These are phyloP conservation scores for Seiridium cupressi DNA, from an alignment of 2,329 filamentous ascomycete species.

Conservation along the genomic window DNA sequence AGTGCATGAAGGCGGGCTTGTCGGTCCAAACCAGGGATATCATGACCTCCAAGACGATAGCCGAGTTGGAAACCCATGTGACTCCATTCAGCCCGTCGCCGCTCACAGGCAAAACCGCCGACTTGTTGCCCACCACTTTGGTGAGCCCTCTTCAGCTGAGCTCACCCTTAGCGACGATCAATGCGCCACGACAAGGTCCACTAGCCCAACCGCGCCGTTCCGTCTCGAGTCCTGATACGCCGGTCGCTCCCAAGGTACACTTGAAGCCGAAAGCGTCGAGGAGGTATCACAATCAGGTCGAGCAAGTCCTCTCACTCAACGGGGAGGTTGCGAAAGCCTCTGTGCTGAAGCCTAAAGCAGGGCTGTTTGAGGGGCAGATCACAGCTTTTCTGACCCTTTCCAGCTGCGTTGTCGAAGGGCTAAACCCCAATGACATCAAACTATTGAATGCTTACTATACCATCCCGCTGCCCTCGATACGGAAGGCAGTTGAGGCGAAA, in stretches of 20 bases:
- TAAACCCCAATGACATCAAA: slow-evolving; percentile 31
- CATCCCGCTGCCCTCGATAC: slow-evolving; percentile 39
- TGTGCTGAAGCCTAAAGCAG: slow-evolving; percentile 46
- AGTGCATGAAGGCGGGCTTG: slow-evolving; percentile 35
- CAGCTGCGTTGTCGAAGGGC: slow-evolving; percentile 23
- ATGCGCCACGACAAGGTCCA: not conserved
- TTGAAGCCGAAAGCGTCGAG: slow-evolving; percentile 19
- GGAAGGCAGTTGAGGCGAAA: slow-evolving; percentile 32
- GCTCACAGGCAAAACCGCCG: not conserved
- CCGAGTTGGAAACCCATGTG: slow-evolving; percentile 42
- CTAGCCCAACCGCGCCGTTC: slow-evolving; percentile 8
- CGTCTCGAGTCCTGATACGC: slow-evolving; percentile 15
- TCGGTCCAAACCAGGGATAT: slow-evolving; percentile 37
- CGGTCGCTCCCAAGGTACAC: slow-evolving; percentile 12
- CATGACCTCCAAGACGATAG: slow-evolving; percentile 39
- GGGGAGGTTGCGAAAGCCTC: slow-evolving; percentile 38
- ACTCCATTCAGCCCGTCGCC: slow-evolving; percentile 24
- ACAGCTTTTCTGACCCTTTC: slow-evolving; percentile 45
- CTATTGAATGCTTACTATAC: slow-evolving; percentile 40
- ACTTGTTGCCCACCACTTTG: slow-evolving; percentile 7
- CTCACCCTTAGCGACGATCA: slow-evolving; percentile 10
- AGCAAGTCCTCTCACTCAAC: slow-evolving; percentile 38
- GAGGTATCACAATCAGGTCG: slow-evolving; percentile 28
- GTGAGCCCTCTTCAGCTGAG: slow-evolving; percentile 21
- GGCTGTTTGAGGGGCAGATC: slow-evolving; percentile 47